These are phyloP conservation scores for Phytophthora multivora DNA, from an alignment of 352 stramenopile species.

Conservation along the genomic window DNA sequence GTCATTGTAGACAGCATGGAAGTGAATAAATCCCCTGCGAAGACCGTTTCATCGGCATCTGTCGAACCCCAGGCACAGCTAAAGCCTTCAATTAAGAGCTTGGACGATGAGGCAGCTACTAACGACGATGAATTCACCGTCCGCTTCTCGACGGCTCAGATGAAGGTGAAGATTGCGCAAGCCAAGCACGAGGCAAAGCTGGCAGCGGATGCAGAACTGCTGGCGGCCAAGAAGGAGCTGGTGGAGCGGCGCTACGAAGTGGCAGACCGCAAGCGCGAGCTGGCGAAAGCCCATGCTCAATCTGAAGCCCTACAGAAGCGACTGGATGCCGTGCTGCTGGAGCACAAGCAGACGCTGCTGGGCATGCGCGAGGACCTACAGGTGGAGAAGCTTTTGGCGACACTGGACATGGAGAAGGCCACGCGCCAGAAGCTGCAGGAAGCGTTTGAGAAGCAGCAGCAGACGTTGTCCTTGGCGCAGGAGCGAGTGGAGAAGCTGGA, in stretches of 20 bases:
- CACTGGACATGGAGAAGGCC: conserved; percentile 62
- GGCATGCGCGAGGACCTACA: conserved; percentile 56
- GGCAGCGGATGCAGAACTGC: conserved; percentile 50
- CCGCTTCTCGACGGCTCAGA: conserved; percentile 51
- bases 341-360: conserved; percentile 55
- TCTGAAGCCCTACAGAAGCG: conserved; percentile 39
- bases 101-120: not conserved
- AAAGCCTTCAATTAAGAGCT: not conserved
- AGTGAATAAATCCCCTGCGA: conserved; percentile 2
- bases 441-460: conserved; percentile 50
- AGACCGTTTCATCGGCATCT: not conserved
- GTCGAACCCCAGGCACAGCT: not conserved
- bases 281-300: conserved; percentile 8
- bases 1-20: conserved; percentile 1
- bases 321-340: conserved; percentile 48
- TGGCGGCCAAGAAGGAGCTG: conserved; percentile 49
- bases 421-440: conserved; percentile 42
- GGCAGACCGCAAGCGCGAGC: conserved; percentile 32
- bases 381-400: conserved; percentile 52
- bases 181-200: conserved; percentile 61
- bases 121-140: conserved; percentile 24
- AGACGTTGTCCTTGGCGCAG: conserved; percentile 42
- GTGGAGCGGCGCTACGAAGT: conserved; percentile 48
- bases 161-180: conserved; percentile 58
- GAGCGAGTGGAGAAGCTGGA: conserved; percentile 50